Evolutionary conservation across 495 filamentous ascomycete species (phyloP).

Genomic region (Polyplosphaeria fusca): DNA sequence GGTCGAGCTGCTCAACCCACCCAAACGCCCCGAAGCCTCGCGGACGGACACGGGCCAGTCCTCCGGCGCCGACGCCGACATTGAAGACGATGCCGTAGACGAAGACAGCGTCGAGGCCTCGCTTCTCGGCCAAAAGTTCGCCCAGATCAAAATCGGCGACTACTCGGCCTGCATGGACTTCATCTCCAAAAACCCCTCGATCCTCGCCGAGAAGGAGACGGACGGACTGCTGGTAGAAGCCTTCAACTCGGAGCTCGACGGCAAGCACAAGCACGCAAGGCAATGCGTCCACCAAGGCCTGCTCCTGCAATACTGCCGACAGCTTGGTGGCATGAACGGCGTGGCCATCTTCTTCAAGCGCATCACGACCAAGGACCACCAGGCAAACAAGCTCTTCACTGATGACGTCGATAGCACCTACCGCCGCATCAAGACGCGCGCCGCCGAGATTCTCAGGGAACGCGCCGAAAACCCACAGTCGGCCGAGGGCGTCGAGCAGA

Average conservation of each 20-base stretch:
- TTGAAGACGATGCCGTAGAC: conserved; percentile 56
- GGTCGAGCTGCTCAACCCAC: conserved; percentile 81
- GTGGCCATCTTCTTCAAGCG: conserved; percentile 92
- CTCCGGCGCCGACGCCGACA: conserved; percentile 60
- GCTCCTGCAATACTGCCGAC: conserved; percentile 89
- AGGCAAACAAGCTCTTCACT: conserved; percentile 85
- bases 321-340: conserved; percentile 82
- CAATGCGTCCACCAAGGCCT: conserved; percentile 94
- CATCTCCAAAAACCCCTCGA: conserved; percentile 67
- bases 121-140: conserved; percentile 71
- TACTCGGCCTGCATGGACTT: conserved; percentile 72
- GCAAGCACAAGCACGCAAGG: conserved; percentile 69
- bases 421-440: conserved; percentile 69
- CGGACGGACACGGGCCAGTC: conserved; percentile 45
- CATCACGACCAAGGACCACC: conserved; percentile 85
- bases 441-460: conserved; percentile 70
- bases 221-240: conserved; percentile 88
- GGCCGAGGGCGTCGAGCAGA: conserved; percentile 79
- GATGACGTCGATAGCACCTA: conserved; percentile 92
- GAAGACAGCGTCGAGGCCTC: conserved; percentile 74
- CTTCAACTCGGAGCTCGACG: conserved; percentile 78
- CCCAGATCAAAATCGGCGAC: conserved; percentile 69
- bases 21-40: conserved; percentile 36
- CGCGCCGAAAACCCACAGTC: conserved; percentile 60
- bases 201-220: conserved; percentile 82